These are phyloP conservation scores for Saccharomyces hybrid DNA, from an alignment of 1,139 yeast genomes.

Conservation along the genomic window DNA sequence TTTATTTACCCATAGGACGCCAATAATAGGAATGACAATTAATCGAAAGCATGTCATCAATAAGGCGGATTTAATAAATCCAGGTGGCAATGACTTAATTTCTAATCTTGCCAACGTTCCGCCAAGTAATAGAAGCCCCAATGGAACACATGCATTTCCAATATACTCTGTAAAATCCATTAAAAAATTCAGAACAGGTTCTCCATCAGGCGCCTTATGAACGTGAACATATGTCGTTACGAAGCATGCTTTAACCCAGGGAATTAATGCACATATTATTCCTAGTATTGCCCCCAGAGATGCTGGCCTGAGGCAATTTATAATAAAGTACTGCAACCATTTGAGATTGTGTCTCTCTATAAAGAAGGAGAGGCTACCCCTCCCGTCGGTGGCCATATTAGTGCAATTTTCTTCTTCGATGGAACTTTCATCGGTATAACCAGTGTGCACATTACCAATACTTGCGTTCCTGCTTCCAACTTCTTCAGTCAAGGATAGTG, in stretches of 20 bases:
- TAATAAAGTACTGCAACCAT: conserved; percentile 30
- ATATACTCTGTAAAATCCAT: conserved; percentile 69
- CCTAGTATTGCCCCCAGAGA: conserved; percentile 49
- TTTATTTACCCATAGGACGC: conserved; percentile 43
- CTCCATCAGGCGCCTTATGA: conserved; percentile 70
- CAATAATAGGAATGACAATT: conserved; percentile 50
- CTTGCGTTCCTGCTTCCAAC: conserved; percentile 20
- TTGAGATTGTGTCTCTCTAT: conserved; percentile 17
- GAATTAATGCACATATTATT: conserved; percentile 54
- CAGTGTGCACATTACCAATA: conserved; percentile 4
- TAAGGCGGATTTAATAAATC: conserved; percentile 52
- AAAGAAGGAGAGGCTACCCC: conserved; percentile 6
- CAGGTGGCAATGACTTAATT: conserved; percentile 49
- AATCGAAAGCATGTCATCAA: conserved; percentile 39
- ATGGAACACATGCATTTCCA: conserved; percentile 79
- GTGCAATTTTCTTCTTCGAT: conserved; percentile 1
- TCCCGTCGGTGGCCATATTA: background rate
- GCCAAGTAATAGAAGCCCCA: conserved; percentile 67
- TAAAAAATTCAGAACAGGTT: conserved; percentile 73
- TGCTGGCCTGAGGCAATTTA: conserved; percentile 51
- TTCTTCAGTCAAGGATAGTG: conserved; percentile 25
- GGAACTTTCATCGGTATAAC: background rate
- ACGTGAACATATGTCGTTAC: conserved; percentile 37
- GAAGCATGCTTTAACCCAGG: conserved; percentile 65
- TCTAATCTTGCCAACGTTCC: conserved; percentile 70